Evolutionary conservation across 441 rosid genomes (phyloP), one percentile per base, ranked within the genome.

Genomic region (Adansonia grandidieri): DNA sequence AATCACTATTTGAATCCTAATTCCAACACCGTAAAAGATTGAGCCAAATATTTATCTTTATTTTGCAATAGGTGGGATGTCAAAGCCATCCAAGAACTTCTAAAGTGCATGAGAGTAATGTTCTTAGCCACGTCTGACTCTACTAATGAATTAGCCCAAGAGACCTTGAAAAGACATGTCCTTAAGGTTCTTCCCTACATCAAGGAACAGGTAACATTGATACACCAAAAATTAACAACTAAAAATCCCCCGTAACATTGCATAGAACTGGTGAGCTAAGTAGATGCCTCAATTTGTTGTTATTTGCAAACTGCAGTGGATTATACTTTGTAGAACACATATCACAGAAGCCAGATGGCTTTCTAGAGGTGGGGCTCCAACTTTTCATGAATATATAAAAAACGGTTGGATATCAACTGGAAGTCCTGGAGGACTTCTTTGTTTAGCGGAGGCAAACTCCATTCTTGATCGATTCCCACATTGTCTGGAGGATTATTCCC

Each of bases 51-150:
- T 6, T 6, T 57, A 19, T 57, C 6, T 20, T 20, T 40, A 2
- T 20, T 69, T 48, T 50, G 20, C 57, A 22, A 47, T 58, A 83
- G 88, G 44, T 86, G 87, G 88, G 86, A 83, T 15, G 7, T 62
- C 0, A 42, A 0, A 44, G 77, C 69, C 4, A 10, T 77, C 4
- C 51, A 74, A 20, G 67, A 77, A 56, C 74, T 85, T 44, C 85
- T 86, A 1, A 60, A 83, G 9, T 78, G 79, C 74, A 83, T 86
- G 88, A 77, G 74, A 76, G 28, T 82, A 44, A 79, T 85, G 48
- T 84, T 77, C 75, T 51, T 40, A 2, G 83, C 85, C 6, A 57
- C 83, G 24, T 60, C 69, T 0, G 70, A 82, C n/a, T 68, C 71
- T 5, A 74, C 54, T 0, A 65, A 70, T 19, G 85, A 85, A 11